Evolutionary conservation across 345 rosid genomes (phyloP).

Genomic region (Camelina hispida): DNA sequence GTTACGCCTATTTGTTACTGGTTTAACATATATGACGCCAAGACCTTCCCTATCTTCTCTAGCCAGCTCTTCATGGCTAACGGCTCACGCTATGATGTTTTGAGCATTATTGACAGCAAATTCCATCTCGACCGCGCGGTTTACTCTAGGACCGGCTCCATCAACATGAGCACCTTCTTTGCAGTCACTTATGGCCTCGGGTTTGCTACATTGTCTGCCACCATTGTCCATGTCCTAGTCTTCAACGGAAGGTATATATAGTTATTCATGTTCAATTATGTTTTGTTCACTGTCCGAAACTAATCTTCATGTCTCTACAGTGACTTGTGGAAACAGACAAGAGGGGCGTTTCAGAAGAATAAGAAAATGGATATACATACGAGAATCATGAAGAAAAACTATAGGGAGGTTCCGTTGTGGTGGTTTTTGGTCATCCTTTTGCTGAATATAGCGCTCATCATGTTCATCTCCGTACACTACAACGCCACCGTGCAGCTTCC

Average conservation of each 20-base stretch:
- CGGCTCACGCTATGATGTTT: conserved; percentile 63
- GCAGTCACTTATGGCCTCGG: conserved; percentile 89
- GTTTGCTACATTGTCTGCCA: conserved; percentile 82
- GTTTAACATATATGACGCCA: conserved; percentile 69
- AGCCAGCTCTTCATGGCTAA: conserved; percentile 54
- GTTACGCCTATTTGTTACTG: conserved; percentile 75
- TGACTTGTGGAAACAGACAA: conserved; percentile 67
- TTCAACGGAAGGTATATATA: conserved; percentile 64
- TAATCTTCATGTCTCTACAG: conserved; percentile 44
- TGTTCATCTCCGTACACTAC: conserved; percentile 66
- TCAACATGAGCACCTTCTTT: conserved; percentile 74
- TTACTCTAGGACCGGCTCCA: conserved; percentile 55
- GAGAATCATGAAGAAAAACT: conserved; percentile 73
- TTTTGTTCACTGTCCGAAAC: neutral
- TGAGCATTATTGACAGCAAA: conserved; percentile 54
- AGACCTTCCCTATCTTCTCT: conserved; percentile 75
- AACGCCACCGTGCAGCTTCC: conserved; percentile 73
- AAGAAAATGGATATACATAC: conserved; percentile 76
- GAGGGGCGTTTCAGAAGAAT: conserved; percentile 54
- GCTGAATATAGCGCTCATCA: conserved; percentile 52
- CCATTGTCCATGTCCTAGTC: conserved; percentile 68
- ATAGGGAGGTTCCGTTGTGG: conserved; percentile 70
- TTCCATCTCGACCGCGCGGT: conserved; percentile 66
- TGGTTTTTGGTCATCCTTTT: conserved; percentile 72
- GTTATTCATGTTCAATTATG: neutral